phyloP scores from a whole-genome alignment of 805 yeast genomes.

The Komagataella kurtzmanii region DNA sequence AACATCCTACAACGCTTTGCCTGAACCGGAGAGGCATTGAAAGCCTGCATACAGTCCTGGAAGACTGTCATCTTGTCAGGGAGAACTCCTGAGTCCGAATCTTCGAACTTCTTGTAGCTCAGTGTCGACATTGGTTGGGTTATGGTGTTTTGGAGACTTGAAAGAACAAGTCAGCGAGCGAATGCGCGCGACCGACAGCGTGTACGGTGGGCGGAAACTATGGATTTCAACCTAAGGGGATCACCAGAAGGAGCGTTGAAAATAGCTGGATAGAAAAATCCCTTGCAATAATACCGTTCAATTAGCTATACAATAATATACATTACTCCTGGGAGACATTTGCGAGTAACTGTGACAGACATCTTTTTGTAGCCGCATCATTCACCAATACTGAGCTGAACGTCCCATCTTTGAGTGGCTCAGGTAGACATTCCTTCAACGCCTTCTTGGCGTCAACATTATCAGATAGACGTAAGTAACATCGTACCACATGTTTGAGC shows the following conservation, averaged over 20 bases:
- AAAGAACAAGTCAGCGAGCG: not conserved
- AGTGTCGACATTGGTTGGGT: slow-evolving; percentile 54
- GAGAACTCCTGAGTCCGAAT: slow-evolving; percentile 45
- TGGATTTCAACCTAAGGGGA: not conserved
- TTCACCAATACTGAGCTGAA: slow-evolving; percentile 69
- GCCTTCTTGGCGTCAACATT: slow-evolving; percentile 86
- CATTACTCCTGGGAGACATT: slow-evolving; percentile 24
- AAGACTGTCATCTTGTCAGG: slow-evolving; percentile 97
- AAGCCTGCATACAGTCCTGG: slow-evolving; percentile 87
- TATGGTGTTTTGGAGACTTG: not conserved
- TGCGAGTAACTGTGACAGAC: slow-evolving; percentile 70
- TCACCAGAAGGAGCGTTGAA: not conserved
- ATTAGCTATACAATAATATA: not conserved
- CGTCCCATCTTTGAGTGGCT: slow-evolving; percentile 77
- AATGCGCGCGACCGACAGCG: not conserved
- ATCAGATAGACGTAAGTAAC: slow-evolving; percentile 83
- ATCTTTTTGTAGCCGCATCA: slow-evolving; percentile 77
- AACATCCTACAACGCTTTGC: slow-evolving; percentile 77
- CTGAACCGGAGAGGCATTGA: slow-evolving; percentile 83
- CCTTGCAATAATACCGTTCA: not conserved
- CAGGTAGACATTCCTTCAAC: slow-evolving; percentile 71
- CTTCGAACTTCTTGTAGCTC: slow-evolving; percentile 76
- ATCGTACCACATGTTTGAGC: slow-evolving; percentile 85
- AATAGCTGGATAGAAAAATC: not conserved
- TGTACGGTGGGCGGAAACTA: not conserved